These are phyloP conservation scores for Escallonia rubra DNA, from an alignment of 129 eudicot genomes.

Conservation along the genomic window DNA sequence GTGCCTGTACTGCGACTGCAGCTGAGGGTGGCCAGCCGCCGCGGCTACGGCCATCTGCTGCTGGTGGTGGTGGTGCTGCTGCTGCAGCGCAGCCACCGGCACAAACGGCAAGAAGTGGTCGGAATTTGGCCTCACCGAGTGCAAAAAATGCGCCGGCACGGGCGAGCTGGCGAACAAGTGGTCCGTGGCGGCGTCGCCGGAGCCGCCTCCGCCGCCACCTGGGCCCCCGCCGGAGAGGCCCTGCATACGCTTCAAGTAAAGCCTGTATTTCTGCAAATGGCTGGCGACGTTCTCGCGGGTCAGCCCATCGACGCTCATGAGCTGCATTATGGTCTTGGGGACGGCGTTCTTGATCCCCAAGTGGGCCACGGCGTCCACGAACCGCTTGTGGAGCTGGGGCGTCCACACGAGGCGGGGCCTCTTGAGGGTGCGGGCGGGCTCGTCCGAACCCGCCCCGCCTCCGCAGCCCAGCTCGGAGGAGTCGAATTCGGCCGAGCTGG, in stretches of 20 bases:
- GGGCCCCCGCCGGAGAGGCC: constrained; percentile 47
- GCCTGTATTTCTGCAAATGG: constrained; percentile 82
- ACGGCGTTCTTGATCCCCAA: constrained; percentile 93
- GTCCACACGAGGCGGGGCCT: constrained; percentile 98
- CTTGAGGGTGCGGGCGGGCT: constrained; percentile 84
- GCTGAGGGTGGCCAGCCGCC: constrained; percentile 10
- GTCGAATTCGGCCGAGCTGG: constrained; percentile 60
- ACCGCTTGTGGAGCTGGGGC: constrained; percentile 88
- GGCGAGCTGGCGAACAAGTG: constrained; percentile 88
- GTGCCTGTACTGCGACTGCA: constrained; percentile 57
- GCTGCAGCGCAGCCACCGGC: constrained; percentile 42
- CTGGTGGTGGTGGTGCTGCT: constrained; percentile 63
- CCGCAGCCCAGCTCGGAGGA: constrained; percentile 61
- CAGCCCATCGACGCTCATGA: constrained; percentile 93
- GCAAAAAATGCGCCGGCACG: constrained; percentile 85
- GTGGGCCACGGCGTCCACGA: constrained; percentile 94
- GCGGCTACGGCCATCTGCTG: constrained; percentile 29
- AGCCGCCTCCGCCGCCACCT: constrained; percentile 14
- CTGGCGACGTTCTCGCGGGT: constrained; percentile 94
- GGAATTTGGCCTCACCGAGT: constrained; percentile 37
- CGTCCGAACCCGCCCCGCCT: constrained; percentile 48
- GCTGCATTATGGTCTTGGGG: constrained; percentile 95
- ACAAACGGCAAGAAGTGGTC: constrained; percentile 62
- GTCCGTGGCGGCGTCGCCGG: constrained; percentile 68
- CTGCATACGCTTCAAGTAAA: constrained; percentile 91